Conservation (phyloP, 1,284 basidiomycete species). For the Ustanciosporium gigantosporum region DNA sequence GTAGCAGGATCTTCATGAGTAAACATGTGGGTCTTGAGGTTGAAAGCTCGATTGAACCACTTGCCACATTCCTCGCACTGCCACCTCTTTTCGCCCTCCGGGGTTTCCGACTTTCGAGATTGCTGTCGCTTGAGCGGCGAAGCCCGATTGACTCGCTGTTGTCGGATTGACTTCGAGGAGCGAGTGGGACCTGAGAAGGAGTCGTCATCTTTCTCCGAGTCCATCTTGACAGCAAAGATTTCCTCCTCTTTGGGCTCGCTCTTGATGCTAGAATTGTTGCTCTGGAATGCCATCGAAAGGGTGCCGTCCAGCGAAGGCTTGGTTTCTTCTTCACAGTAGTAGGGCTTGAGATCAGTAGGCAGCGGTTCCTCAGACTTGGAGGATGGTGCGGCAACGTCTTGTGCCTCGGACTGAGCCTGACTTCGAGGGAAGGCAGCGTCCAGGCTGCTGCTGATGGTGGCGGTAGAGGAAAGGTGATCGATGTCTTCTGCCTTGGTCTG, state of each 20-base stretch:
- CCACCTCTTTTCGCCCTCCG: conserved; percentile 40
- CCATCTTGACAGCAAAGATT: background rate
- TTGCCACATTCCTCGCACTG: conserved; percentile 46
- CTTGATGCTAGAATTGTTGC: background rate
- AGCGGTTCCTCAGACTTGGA: background rate
- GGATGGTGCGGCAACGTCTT: conserved; percentile 2
- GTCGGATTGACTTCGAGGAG: conserved; percentile 6
- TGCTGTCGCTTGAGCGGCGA: conserved; percentile 17
- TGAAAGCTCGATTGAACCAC: conserved; percentile 51
- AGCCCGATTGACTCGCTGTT: conserved; percentile 18
- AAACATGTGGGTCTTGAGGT: conserved; percentile 48
- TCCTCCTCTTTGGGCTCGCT: background rate
- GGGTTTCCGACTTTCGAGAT: background rate
- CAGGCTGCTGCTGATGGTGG: conserved; percentile 8
- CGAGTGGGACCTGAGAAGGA: conserved; percentile 26
- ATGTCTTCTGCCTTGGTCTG: conserved; percentile 30
- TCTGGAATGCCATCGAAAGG: conserved; percentile 16
- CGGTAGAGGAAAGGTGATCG: background rate
- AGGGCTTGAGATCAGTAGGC: conserved; percentile 18
- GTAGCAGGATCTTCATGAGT: conserved; percentile 42
- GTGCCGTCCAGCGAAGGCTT: conserved; percentile 17
- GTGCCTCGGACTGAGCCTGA: conserved; percentile 1
- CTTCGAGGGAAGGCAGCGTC: conserved; percentile 16
- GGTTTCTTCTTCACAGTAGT: conserved; percentile 17
- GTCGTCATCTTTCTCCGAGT: background rate